Conservation (phyloP, 371 early-diverging fungal species). For the Syncephalis plumigaleata region DNA sequence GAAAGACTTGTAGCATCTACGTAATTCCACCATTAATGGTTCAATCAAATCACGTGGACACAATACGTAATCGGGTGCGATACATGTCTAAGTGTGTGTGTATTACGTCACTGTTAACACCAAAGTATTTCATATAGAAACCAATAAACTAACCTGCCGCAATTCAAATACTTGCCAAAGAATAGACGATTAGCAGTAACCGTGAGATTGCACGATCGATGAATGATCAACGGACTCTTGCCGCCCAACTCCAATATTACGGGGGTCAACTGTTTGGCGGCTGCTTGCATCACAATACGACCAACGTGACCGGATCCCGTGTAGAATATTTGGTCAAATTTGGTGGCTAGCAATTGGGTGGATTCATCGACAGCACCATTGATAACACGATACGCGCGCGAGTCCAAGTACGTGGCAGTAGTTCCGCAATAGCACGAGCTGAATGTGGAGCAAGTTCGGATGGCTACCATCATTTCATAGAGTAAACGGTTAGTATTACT, state of each 20-base stretch:
- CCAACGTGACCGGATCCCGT: constrained; percentile 80
- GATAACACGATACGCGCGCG: constrained; percentile 35
- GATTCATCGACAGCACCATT: constrained; percentile 63
- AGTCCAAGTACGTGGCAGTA: constrained; percentile 57
- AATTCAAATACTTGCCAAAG: constrained; percentile 68
- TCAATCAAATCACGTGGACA: constrained; percentile 28
- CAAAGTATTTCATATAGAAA: too few species aligned
- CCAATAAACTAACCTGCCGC: constrained; percentile 26
- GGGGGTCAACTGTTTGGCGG: constrained; percentile 54
- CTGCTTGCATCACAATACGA: constrained; percentile 55
- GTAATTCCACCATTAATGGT: constrained; percentile 27
- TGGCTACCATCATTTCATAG: constrained; percentile 23
- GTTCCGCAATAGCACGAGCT: constrained; percentile 28
- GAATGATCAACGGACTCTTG: constrained; percentile 66
- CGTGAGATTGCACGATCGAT: constrained; percentile 37
- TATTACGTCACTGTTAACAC: neutral
- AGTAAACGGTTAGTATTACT: too few species aligned
- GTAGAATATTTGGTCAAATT: constrained; percentile 79
- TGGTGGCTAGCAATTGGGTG: constrained; percentile 39
- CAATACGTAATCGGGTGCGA: constrained; percentile 75
- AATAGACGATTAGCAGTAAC: constrained; percentile 55
- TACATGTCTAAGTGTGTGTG: constrained; percentile 41
- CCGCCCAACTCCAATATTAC: constrained; percentile 82
- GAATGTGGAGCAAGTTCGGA: constrained; percentile 65
- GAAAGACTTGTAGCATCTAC: constrained; percentile 23